Conservation (phyloP, 2,329 filamentous ascomycete species). For the Sporothrix luriei region DNA sequence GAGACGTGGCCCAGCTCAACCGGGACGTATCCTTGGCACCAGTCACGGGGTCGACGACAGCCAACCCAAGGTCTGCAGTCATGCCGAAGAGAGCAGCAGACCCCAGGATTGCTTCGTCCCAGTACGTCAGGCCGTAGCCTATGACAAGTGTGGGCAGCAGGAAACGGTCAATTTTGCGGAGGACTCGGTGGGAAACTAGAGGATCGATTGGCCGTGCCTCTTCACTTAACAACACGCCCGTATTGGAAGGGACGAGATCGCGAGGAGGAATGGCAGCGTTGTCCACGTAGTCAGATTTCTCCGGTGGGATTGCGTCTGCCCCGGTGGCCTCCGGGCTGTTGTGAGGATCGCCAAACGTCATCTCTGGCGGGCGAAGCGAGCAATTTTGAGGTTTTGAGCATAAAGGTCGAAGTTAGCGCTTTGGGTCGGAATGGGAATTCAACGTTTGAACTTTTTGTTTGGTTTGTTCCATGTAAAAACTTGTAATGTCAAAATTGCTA, state of each 20-base stretch:
- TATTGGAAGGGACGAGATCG: not conserved
- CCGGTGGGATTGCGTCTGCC: not conserved
- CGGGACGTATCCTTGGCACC: slow-evolving; percentile 64
- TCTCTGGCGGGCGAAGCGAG: not conserved
- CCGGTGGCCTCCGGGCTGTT: not conserved
- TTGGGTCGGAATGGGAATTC: not conserved
- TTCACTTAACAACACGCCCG: slow-evolving; percentile 9
- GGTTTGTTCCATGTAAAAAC: not conserved
- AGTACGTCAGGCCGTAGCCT: slow-evolving; percentile 41
- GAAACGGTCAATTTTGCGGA: slow-evolving; percentile 23
- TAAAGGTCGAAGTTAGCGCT: not conserved
- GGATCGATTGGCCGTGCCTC: slow-evolving; percentile 18
- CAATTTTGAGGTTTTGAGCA: not conserved
- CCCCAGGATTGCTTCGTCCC: slow-evolving; percentile 66
- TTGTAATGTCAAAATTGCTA: not conserved
- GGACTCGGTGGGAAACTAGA: not conserved
- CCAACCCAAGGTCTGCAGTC: slow-evolving; percentile 67
- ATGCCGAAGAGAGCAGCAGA: slow-evolving; percentile 72
- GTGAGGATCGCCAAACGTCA: not conserved
- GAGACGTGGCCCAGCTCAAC: slow-evolving; percentile 74
- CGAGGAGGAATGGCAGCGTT: not conserved
- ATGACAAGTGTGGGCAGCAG: slow-evolving; percentile 3
- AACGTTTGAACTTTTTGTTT: not conserved
- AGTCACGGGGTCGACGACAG: slow-evolving; percentile 50
- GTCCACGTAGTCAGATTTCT: not conserved